Evolutionary conservation across 2,329 filamentous ascomycete species (phyloP), one percentile per base, ranked within the genome.

Genomic region (Anisogramma anomala): DNA sequence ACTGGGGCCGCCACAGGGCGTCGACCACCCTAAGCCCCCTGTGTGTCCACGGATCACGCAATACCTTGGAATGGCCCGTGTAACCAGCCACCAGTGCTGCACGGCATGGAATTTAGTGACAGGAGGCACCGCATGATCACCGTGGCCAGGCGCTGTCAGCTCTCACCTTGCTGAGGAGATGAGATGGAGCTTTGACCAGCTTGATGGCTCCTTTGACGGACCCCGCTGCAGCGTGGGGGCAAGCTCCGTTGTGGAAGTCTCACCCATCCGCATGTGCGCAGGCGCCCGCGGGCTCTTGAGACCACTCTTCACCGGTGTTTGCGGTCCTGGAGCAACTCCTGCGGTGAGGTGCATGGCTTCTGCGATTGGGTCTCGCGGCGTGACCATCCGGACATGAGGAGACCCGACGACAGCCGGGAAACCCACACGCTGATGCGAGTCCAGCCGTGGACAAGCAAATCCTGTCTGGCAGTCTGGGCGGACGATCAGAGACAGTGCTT

Each of bases 341-440:
- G 41, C 23, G 25, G 25, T 36, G n/a, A 33, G 30, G 26, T 33
- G 33, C 39, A 33, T n/a, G 19, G 13, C 40, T 14, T 34, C 32
- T 23, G 36, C 36, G 22, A 10, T 26, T 23, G 22, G 26, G 33
- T 6, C 30, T 33, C 36, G 23, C 40, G 22, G 30, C 33, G 39
- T 41, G 39, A 41, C 33, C 33, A 31, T 8, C 26, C 10, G 14
- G 19, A 32, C 17, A n/a, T n/a, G n/a, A n/a, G n/a, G 19, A 18
- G 13, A 22, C 17, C 15, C 17, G 15, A 28, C 17, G 28, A 33
- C 28, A 32, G 19, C 14, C 27, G n/a, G 19, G 3, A 11, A 25
- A 9, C 19, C 20, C 15, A 23, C 15, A 23, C 19, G 9, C 3
- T 10, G 9, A 13, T 6, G 3, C 28, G n/a, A 22, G 8, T 3